These are phyloP conservation scores for Sporisorium graminicola DNA, from an alignment of 1,284 basidiomycete species.

Conservation along the genomic window DNA sequence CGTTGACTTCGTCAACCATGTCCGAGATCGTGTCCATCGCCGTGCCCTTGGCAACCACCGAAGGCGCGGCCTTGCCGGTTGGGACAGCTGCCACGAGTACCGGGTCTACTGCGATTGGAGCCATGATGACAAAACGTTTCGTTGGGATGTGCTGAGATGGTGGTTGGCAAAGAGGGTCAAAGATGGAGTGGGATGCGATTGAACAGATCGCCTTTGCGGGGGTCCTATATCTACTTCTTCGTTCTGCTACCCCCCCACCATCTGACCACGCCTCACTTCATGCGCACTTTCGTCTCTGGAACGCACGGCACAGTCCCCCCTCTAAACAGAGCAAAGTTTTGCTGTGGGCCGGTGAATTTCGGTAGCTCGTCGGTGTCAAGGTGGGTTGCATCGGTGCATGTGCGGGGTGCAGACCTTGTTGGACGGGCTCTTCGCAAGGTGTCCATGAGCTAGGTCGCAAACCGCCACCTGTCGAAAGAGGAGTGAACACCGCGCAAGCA, in stretches of 20 bases:
- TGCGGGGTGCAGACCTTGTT: conserved; percentile 18
- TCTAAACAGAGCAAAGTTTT: conserved; percentile 6
- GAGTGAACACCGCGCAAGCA: conserved; percentile 26
- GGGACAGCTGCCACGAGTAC: conserved; percentile 13
- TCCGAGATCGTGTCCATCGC: conserved; percentile 51
- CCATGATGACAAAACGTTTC: conserved; percentile 26
- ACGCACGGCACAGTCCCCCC: neutral
- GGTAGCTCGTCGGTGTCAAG: conserved; percentile 21
- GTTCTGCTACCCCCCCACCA: too few species aligned
- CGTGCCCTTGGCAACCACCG: conserved; percentile 33
- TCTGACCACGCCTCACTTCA: neutral
- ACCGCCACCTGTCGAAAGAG: conserved; percentile 5
- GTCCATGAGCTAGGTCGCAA: conserved; percentile 12
- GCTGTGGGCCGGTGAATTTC: conserved; percentile 30
- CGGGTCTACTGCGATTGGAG: conserved; percentile 37
- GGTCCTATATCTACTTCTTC: conserved; percentile 18
- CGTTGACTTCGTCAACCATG: conserved; percentile 54
- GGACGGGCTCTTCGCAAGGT: neutral
- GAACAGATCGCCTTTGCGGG: too few species aligned
- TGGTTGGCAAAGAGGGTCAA: neutral
- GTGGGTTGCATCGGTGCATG: conserved; percentile 12
- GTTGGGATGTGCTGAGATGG: neutral
- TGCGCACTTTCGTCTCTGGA: neutral
- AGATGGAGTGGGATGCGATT: neutral
- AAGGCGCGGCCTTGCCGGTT: conserved; percentile 9